These are phyloP conservation scores for Trichoderma sp. DNA, from an alignment of 2,329 filamentous ascomycete genomes.

Conservation along the genomic window DNA sequence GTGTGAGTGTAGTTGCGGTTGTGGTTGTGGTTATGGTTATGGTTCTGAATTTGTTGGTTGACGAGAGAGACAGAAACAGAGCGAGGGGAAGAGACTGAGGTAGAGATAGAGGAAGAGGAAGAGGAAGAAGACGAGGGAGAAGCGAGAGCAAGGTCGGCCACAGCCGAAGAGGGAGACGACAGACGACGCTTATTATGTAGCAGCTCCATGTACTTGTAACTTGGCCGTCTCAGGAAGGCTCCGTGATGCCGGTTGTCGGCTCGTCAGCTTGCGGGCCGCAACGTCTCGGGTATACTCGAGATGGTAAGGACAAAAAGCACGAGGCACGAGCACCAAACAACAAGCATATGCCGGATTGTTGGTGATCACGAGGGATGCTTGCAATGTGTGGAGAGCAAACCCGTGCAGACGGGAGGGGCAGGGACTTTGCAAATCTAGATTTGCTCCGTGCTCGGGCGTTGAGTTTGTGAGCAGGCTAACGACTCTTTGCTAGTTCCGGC, in stretches of 20 bases:
- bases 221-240: slow-evolving; percentile 4
- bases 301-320: neutral
- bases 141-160: neutral
- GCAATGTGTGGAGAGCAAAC: slow-evolving; percentile 16
- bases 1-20: neutral
- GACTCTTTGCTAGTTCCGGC: neutral
- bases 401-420: slow-evolving; percentile 7
- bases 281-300: neutral
- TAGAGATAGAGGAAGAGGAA: neutral
- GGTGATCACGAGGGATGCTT: slow-evolving; percentile 14
- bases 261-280: slow-evolving; percentile 11
- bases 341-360: neutral
- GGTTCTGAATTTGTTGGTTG: neutral
- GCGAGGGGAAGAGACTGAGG: neutral
- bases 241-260: slow-evolving; percentile 16
- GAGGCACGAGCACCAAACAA: neutral
- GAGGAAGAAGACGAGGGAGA: neutral
- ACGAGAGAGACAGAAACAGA: neutral
- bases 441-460: slow-evolving; percentile 17
- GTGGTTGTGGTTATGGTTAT: neutral
- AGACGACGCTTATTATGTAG: slow-evolving; percentile 7
- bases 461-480: neutral
- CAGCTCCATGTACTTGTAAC: slow-evolving; percentile 3
- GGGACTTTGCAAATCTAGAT: slow-evolving; percentile 15
- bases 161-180: neutral